phyloP scores from a whole-genome alignment of 1,284 basidiomycete genomes.

The Ustilago trichophora region DNA sequence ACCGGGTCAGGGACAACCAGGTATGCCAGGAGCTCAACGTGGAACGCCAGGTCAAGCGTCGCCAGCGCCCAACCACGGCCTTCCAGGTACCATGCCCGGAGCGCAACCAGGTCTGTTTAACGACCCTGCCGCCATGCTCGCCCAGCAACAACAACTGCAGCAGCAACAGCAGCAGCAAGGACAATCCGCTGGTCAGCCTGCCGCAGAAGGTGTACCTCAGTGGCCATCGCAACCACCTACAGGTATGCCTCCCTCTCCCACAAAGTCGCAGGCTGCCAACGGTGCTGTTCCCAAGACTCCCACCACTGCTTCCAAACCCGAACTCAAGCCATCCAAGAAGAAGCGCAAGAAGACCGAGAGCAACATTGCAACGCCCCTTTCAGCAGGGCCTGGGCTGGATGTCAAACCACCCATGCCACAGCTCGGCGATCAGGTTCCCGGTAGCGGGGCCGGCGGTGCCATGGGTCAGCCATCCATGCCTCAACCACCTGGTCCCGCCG shows the following conservation, averaged over 20 bases:
- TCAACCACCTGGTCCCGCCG: not conserved
- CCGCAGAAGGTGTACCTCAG: constrained; percentile 21
- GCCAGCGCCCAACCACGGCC: constrained; percentile 20
- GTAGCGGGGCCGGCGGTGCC: no score
- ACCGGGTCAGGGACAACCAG: constrained; percentile 5
- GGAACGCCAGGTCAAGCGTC: constrained; percentile 21
- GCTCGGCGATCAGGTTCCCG: constrained; percentile 10
- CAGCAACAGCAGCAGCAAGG: no score
- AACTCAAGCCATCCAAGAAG: constrained; percentile 36
- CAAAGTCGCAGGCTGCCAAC: constrained; percentile 16
- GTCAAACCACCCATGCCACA: constrained; percentile 33
- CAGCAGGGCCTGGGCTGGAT: constrained; percentile 11
- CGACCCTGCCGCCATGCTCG: constrained; percentile 21
- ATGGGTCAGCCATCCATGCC: constrained; percentile 12
- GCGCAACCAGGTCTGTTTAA: constrained; percentile 17
- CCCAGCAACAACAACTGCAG: no score
- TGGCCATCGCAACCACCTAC: constrained; percentile 35
- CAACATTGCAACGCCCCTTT: constrained; percentile 12
- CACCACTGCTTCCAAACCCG: constrained; percentile 16
- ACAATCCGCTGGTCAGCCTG: constrained; percentile 10
- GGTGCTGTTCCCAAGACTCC: constrained; percentile 25
- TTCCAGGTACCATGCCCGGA: constrained; percentile 27
- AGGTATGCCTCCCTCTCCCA: constrained; percentile 28
- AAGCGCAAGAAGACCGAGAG: constrained; percentile 46
- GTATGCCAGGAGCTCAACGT: constrained; percentile 12